Conservation (phyloP, 805 yeast genomes). For the Starmerella sp. region DNA sequence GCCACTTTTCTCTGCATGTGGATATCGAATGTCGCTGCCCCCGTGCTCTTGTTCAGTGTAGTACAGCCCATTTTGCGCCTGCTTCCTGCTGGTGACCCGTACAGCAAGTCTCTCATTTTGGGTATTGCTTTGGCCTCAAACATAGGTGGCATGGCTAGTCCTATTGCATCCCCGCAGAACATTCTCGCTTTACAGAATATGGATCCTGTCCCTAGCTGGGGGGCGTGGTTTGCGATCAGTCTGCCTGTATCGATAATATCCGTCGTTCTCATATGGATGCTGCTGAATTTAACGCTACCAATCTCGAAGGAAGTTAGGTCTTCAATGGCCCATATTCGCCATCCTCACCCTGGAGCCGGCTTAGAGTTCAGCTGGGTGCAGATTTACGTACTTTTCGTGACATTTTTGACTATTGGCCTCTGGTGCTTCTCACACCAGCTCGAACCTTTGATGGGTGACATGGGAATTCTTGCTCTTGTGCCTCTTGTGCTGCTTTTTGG, state of each 20-base stretch:
- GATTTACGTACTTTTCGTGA: constrained; percentile 58
- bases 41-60: constrained; percentile 82
- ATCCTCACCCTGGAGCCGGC: constrained; percentile 28
- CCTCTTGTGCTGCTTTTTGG: constrained; percentile 91
- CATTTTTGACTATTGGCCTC: constrained; percentile 59
- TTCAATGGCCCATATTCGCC: constrained; percentile 45
- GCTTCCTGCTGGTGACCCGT: constrained; percentile 63
- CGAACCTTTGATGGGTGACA: constrained; percentile 71
- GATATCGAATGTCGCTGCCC: constrained; percentile 96
- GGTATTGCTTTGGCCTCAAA: constrained; percentile 92
- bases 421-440: constrained; percentile 85
- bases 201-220: constrained; percentile 80
- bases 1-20: constrained; percentile 84
- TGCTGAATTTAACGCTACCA: constrained; percentile 52
- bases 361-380: constrained; percentile 56
- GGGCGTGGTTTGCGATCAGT: constrained; percentile 83
- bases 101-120: constrained; percentile 71
- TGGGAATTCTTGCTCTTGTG: constrained; percentile 89
- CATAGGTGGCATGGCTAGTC: constrained; percentile 94
- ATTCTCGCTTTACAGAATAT: constrained; percentile 80
- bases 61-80: constrained; percentile 83
- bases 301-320: constrained; percentile 39
- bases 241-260: constrained; percentile 65
- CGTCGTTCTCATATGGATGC: constrained; percentile 59
- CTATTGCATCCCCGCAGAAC: constrained; percentile 94